A percentile compares a stretch with the other conserved stretches of the same genome.
phyloP scores from a whole-genome alignment of 306 rosid genomes.

The Carpinus fangiana region DNA sequence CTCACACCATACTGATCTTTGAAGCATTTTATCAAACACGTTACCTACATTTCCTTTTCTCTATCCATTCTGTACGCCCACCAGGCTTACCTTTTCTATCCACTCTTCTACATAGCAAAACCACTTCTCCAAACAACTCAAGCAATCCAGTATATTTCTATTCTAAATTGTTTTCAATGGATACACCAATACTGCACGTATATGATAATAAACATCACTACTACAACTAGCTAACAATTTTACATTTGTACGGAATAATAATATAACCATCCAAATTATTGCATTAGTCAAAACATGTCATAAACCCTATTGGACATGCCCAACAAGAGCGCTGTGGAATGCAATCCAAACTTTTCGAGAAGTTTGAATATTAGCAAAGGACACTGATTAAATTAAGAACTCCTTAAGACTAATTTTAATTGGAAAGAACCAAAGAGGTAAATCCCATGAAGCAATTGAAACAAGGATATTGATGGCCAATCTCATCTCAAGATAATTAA shows the following conservation, averaged over 20 bases:
- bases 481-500: background rate
- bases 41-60: no score
- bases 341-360: background rate
- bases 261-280: no score
- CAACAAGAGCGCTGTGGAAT: background rate
- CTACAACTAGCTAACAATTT: background rate
- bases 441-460: background rate
- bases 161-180: no score
- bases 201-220: background rate
- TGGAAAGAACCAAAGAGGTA: background rate
- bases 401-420: background rate
- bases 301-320: background rate
- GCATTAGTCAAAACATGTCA: background rate
- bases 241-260: no score
- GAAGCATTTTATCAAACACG: no score
- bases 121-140: no score
- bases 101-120: no score
- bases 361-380: background rate
- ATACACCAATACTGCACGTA: no score
- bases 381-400: background rate
- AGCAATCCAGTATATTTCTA: no score
- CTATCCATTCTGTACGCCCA: no score
- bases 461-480: background rate
- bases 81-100: no score
- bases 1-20: no score